Evolutionary conservation across 345 rosid genomes (phyloP), one percentile per base, ranked within the genome.

Genomic region (Corchorus olitorius): DNA sequence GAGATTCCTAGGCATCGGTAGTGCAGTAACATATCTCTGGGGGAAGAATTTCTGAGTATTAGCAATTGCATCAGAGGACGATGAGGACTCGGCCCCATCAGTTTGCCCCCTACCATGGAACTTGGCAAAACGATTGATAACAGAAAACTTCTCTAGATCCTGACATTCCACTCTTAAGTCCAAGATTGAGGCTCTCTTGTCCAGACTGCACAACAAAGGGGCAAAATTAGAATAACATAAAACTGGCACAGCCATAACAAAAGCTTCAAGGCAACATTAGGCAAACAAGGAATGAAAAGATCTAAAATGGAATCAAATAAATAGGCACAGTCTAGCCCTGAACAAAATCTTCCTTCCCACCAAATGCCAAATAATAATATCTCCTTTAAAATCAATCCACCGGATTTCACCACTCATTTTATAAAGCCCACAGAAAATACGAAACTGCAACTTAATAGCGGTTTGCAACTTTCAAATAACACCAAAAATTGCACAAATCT

Each of bases 71-170:
- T 83, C 87, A 50, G 82, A 65, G 56, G 92, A 82, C 0, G 84
- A 86, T 49, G 89, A 82, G 63, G 77, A 75, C 84, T 86, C 90
- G 16, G 87, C 75, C 70, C 82, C 85, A 10, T 86, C 92, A 61
- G 80, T 74, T 73, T 85, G 97, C 19, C 80, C 88, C 81, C 94
- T 81, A 8, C 92, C 90, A 77, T 93, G 92, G 78, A 93, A 93
- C 84, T 83, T 96, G 9, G 98, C 98, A 83, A 96, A 93, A 27
- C 97, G 99, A 84, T 92, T 93, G 74, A 95, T 90, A 52, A 96
- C 90, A 60, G 92, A 87, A 79, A 87, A 84, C 82, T 81, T 92
- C 89, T 91, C 98, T 53, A 92, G 78, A 75, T 96, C 97, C 79
- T 92, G 88, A 67, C 90, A 90, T 80, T 95, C 99, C 66, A 93